These are phyloP conservation scores for Coffea canephora DNA, from an alignment of 257 asterid species.

Conservation along the genomic window DNA sequence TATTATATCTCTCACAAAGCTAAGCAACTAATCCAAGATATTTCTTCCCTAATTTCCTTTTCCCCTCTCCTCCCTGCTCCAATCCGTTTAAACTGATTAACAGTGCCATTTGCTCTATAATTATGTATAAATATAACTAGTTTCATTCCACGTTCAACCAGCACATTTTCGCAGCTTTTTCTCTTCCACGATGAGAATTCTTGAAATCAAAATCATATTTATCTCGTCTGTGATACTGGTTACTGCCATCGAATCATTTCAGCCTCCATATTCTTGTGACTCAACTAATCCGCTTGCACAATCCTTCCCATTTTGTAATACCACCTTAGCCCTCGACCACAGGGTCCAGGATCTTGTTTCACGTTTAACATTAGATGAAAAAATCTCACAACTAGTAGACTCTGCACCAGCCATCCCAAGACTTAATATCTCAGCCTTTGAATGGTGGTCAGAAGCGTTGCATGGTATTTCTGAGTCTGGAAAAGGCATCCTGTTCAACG, in stretches of 20 bases:
- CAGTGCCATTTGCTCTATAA: not conserved
- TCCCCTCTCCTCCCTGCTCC: not conserved
- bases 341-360: conserved; percentile 54
- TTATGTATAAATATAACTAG: not conserved
- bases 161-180: not conserved
- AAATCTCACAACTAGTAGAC: conserved; percentile 57
- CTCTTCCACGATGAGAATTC: not conserved
- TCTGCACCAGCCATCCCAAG: conserved; percentile 56
- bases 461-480: conserved; percentile 69
- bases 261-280: conserved; percentile 61
- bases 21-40: not conserved
- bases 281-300: conserved; percentile 36
- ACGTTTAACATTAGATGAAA: conserved; percentile 63
- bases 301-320: conserved; percentile 50
- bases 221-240: not conserved
- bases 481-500: conserved; percentile 44
- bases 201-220: not conserved
- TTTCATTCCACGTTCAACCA: not conserved
- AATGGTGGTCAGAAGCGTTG: conserved; percentile 85
- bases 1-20: too few relatives aligned
- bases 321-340: conserved; percentile 24
- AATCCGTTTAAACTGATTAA: not conserved
- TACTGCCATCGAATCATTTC: conserved; percentile 10
- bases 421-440: conserved; percentile 58
- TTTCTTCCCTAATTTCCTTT: not conserved